Conservation (phyloP, 1,139 yeast species). For the Meyerozyma carpophila region DNA sequence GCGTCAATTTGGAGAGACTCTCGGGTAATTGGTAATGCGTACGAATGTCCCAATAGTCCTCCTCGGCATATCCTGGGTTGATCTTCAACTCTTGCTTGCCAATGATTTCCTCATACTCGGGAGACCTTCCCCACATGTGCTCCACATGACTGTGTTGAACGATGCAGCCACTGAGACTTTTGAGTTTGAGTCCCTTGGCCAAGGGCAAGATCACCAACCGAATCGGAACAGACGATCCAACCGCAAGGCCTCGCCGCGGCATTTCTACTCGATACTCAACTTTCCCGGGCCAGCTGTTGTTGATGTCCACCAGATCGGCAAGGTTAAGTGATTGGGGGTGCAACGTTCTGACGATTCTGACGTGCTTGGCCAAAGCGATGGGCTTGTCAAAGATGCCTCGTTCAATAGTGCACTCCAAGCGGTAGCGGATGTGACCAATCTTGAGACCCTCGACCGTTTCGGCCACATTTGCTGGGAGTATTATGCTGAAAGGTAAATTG, state of each 20-base stretch:
- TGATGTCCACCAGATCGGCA: conserved; percentile 53
- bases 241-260: conserved; percentile 53
- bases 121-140: conserved; percentile 36
- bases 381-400: conserved; percentile 46
- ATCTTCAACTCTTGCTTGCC: conserved; percentile 25
- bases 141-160: conserved; percentile 45
- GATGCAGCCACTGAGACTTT: conserved; percentile 46
- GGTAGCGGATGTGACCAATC: conserved; percentile 53
- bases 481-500: conserved; percentile 54
- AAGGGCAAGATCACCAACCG: conserved; percentile 54
- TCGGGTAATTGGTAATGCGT: conserved; percentile 48
- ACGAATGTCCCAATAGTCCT: conserved; percentile 49
- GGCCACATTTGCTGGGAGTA: conserved; percentile 54
- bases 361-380: conserved; percentile 25
- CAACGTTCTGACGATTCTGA: conserved; percentile 44
- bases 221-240: conserved; percentile 54
- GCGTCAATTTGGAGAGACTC: conserved; percentile 49
- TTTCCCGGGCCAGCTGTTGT: conserved; percentile 61
- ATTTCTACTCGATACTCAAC: conserved; percentile 58
- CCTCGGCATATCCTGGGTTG: conserved; percentile 21
- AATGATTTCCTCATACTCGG: conserved; percentile 36
- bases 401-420: conserved; percentile 50
- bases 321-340: conserved; percentile 46
- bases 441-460: conserved; percentile 61
- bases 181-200: conserved; percentile 47